Evolutionary conservation across 257 asterid species (phyloP).

Genomic region (Solanum habrochaites): DNA sequence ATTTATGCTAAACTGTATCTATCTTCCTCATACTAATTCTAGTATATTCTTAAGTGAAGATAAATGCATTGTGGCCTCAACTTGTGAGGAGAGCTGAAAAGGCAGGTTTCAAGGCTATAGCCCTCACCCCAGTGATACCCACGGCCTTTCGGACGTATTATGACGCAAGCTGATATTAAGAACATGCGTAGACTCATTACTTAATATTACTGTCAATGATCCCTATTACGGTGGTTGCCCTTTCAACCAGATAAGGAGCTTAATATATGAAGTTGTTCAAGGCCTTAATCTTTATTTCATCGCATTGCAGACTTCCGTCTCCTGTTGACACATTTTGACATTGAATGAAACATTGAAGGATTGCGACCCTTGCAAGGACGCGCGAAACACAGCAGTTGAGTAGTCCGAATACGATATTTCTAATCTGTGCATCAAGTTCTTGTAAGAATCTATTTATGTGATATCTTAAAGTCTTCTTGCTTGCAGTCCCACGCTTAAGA

Average conservation of each 20-base stretch:
- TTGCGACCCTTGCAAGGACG: slow-evolving; percentile 71
- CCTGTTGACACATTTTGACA: slow-evolving; percentile 56
- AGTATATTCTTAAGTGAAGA: no score
- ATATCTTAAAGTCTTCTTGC: slow-evolving; percentile 1
- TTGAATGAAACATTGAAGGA: slow-evolving; percentile 83
- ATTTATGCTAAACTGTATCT: neutral
- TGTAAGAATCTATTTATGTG: neutral
- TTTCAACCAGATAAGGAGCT: neutral
- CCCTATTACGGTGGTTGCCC: neutral
- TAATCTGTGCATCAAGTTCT: neutral
- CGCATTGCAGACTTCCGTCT: slow-evolving; percentile 10
- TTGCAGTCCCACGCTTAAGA: slow-evolving; percentile 54
- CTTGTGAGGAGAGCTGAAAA: slow-evolving; percentile 84
- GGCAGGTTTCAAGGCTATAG: slow-evolving; percentile 96
- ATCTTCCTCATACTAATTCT: no score
- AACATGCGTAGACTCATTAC: slow-evolving; percentile 49
- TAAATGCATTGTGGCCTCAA: slow-evolving; percentile 85
- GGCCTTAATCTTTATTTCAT: neutral
- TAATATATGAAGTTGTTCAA: neutral
- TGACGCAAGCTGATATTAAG: slow-evolving; percentile 84
- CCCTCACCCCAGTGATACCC: slow-evolving; percentile 96
- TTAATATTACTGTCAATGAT: neutral
- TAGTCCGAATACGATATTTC: neutral
- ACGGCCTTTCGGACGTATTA: slow-evolving; percentile 74
- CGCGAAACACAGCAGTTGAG: no score